Base-by-base conservation (phyloP, 2,329 filamentous ascomycete genomes). In the Fusarium sp. region DNA sequence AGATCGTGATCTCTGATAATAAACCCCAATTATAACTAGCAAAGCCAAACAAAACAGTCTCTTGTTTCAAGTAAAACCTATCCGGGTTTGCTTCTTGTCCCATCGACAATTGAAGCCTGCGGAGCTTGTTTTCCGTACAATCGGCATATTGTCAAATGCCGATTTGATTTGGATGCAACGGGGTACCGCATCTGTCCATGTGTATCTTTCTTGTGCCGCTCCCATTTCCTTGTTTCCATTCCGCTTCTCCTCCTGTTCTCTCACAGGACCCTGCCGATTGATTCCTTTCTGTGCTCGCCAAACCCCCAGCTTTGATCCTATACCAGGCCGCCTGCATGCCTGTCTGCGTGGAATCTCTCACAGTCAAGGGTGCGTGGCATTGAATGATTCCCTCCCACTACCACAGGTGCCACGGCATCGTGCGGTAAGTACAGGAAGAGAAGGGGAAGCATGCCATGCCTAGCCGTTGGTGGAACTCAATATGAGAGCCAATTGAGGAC, bases 141-240 rank as follows among this genome's bases (percentile, higher is more conserved):
- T 46, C 40, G 62, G 50, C 67, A 58, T 44, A 18, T 53, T 52
- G 44, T 50, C 50, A 57, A 46, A 62, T 34, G 47, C 18, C 57
- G 52, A 67, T 38, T 41, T 34, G 28, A 36, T 38, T 41, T 34
- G 16, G 30, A 40, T 12, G 30, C 12, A 51, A 59, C 52, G 49
- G 52, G 52, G 53, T 49, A 54, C 52, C 52, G 56, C 61, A 62
- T 63, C 59, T 37, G 60, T 55, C 57, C 41, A 47, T 28, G 47
- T 38, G 47, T 30, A 38, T 38, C 46, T 30, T 33, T 36, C 33
- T 18, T 30, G 47, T 50, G n/a, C 23, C 15, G 33, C 12, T 28
- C 33, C 41, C 33, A 30, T 70, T 70, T 64, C 67, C 55, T 67
- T 67, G 69, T 67, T 69, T 70, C 50, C 57, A 42, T 64, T 58